A percentile compares a stretch with the other conserved stretches of the same genome.
These are phyloP conservation scores for Tylopilus subfusipes DNA, from an alignment of 768 basidiomycete genomes.

Conservation along the genomic window DNA sequence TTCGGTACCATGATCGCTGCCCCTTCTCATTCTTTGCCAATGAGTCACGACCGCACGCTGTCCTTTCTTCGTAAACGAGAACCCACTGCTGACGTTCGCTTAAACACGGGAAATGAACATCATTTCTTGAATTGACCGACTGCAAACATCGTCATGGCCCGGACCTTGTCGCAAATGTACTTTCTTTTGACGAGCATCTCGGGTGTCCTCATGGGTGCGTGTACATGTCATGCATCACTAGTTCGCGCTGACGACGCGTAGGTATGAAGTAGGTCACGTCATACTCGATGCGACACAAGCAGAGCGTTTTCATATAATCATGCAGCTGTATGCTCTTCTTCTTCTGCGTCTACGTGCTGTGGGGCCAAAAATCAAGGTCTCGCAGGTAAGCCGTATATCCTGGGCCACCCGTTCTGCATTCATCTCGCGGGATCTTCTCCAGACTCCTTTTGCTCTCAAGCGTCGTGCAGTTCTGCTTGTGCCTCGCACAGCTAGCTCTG, in stretches of 20 bases:
- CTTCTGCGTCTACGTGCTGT: conserved; percentile 19
- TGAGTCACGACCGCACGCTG: background rate
- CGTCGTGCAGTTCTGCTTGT: conserved; percentile 17
- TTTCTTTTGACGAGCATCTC: conserved; percentile 8
- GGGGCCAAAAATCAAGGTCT: conserved; percentile 4
- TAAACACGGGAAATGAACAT: background rate
- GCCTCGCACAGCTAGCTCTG: conserved; percentile 4
- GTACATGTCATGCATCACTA: background rate
- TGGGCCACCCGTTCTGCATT: background rate
- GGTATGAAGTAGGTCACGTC: conserved; percentile 17
- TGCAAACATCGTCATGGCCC: conserved; percentile 1
- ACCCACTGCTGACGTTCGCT: background rate
- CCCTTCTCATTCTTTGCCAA: background rate
- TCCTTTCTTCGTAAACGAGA: background rate
- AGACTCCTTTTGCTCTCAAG: conserved; percentile 15
- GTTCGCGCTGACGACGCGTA: background rate
- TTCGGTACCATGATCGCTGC: background rate
- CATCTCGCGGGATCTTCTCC: background rate
- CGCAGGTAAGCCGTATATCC: background rate
- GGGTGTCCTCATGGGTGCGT: conserved; percentile 14
- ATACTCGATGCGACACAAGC: background rate
- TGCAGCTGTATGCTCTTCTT: conserved; percentile 15
- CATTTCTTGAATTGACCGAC: background rate
- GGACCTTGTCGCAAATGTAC: conserved; percentile 1
- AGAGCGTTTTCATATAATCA: background rate